Percentiles rank a stretch among this genome's conserved stretches.
Conservation (phyloP, 371 early-diverging fungal genomes). For the Chytridium lagenaria region DNA sequence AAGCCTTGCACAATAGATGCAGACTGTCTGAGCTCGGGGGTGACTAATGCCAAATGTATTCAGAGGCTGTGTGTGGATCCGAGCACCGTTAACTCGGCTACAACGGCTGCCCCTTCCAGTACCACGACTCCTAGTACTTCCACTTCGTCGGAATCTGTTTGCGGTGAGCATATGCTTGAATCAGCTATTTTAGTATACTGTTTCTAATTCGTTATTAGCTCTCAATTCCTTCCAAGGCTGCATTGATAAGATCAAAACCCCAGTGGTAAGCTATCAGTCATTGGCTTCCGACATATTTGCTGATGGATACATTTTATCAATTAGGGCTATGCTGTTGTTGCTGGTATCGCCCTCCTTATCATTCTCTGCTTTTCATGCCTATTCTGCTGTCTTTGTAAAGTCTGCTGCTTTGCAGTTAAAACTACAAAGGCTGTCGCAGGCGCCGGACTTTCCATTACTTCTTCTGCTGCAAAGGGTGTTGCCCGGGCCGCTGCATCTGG, state of each 20-base stretch:
- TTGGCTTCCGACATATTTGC: not conserved
- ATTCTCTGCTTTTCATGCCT: conserved; percentile 14
- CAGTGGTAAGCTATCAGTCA: not conserved
- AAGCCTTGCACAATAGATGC: conserved; percentile 9
- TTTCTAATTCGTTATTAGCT: not conserved
- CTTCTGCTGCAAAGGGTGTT: conserved; percentile 6
- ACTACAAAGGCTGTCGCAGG: conserved; percentile 2
- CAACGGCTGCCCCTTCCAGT: not conserved
- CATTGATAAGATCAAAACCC: conserved; percentile 16
- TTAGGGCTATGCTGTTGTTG: not conserved
- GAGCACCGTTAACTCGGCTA: not conserved
- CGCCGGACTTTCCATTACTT: conserved; percentile 11
- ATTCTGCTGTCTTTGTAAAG: conserved; percentile 12
- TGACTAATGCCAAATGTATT: not conserved
- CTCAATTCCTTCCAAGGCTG: conserved; percentile 3
- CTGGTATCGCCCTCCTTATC: conserved; percentile 10
- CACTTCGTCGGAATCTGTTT: not conserved
- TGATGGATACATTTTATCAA: not conserved
- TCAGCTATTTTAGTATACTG: not conserved
- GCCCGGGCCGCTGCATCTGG: not conserved
- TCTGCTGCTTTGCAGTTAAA: conserved; percentile 16
- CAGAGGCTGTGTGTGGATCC: not conserved
- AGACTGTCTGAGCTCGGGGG: conserved; percentile 14
- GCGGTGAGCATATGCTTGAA: too few species aligned
- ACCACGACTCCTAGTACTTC: not conserved